Conservation (phyloP, 2,329 filamentous ascomycete species). For the Aureobasidium vineae region DNA sequence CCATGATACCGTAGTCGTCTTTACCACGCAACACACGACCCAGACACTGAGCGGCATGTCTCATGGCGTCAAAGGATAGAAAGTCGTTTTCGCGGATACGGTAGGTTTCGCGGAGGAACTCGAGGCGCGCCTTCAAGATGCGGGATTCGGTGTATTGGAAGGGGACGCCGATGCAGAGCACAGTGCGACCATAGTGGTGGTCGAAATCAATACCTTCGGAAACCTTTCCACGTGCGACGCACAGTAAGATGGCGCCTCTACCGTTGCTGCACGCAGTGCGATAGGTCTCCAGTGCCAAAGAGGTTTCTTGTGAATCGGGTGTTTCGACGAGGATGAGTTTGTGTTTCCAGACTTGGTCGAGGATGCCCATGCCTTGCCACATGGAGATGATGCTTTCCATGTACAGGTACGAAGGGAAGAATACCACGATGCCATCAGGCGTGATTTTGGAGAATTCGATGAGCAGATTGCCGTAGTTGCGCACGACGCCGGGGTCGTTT, state of each 20-base stretch:
- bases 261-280: conserved; percentile 97
- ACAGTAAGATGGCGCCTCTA: conserved; percentile 86
- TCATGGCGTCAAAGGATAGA: conserved; percentile 97
- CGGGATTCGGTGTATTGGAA: conserved; percentile 99
- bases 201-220: conserved; percentile 99
- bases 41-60: conserved; percentile 95
- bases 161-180: conserved; percentile 93
- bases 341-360: conserved; percentile 98
- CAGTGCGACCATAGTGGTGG: conserved; percentile 94
- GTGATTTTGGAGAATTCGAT: conserved; percentile 96
- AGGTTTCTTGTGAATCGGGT: conserved; percentile 94
- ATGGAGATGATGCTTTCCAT: conserved; percentile 99
- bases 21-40: conserved; percentile 93
- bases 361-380: conserved; percentile 98
- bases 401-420: conserved; percentile 97
- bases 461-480: conserved; percentile 90
- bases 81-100: conserved; percentile 97
- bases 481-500: conserved; percentile 93
- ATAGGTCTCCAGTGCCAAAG: conserved; percentile 91
- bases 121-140: conserved; percentile 90
- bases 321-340: conserved; percentile 98
- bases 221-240: conserved; percentile 95
- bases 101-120: conserved; percentile 96
- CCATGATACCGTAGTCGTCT: conserved; percentile 99
- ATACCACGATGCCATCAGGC: conserved; percentile 96